Evolutionary conservation across 2,329 filamentous ascomycete genomes (phyloP), one percentile per base, ranked within the genome.

Genomic region (Atkinsonella texensis): DNA sequence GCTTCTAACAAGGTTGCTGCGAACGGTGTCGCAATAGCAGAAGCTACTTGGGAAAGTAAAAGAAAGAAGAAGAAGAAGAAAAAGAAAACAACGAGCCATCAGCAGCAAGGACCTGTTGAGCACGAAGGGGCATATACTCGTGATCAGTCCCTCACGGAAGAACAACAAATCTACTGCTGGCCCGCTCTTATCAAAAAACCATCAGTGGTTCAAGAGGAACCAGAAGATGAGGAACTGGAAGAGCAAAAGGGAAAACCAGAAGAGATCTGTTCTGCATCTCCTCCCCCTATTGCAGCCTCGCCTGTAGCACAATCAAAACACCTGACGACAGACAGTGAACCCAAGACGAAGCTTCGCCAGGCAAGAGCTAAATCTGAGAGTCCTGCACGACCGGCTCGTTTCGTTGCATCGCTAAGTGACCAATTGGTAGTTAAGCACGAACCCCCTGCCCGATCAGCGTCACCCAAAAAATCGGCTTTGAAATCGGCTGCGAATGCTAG

Each of bases 381-480:
- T 57, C 84, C 85, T n/a, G 75, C 72, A 23, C 77, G 85, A 35
- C 80, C 76, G 32, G 80, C 85, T 12, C 84, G 80, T 59, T 89
- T 89, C 63, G 80, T 80, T 1, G 62, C 75, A 10, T 72, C 75
- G 8, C 71, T 48, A 12, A 33, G 79, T 15, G 74, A 80, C 35
- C 75, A 70, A 42, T 63, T 81, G 12, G 68, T 74, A 1, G 71
- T 84, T 31, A 81, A 74, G 55, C 85, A 90, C 61, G 76, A 81
- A 50, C 87, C 86, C 6, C 82, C 84, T 20, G 72, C 80, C 32
- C 76, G 87, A 46, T 87, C 85, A 5, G 70, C 85, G 11, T 89
- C 86, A 0, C 87, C 87, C 10, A 81, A 81, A 45, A 91, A 91
- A 63, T 89, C 86, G 1, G 86, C 85, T 1, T 62, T 90, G 55